Evolutionary conservation across 192 early-diverging fungal genomes (phyloP).

Genomic region (Jimgerdemannia lactiflua): DNA sequence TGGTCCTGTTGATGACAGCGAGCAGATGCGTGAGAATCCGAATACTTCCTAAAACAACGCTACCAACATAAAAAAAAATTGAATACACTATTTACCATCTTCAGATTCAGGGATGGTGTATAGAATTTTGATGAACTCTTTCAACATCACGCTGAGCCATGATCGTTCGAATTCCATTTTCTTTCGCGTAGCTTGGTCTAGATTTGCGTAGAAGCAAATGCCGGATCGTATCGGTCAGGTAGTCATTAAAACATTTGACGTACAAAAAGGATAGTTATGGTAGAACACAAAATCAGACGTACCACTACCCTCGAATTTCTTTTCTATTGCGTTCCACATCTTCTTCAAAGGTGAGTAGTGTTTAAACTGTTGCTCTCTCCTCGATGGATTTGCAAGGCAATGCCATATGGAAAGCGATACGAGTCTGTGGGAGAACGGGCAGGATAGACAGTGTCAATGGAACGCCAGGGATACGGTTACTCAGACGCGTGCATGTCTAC

Average conservation of each 20-base stretch:
- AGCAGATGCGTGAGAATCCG: neutral
- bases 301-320: conserved; percentile 50
- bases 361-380: conserved; percentile 59
- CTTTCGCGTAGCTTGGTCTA: conserved; percentile 45
- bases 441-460: too few relatives aligned
- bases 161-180: conserved; percentile 52
- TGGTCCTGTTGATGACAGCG: neutral
- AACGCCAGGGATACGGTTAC: neutral
- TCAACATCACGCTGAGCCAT: conserved; percentile 69
- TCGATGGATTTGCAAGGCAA: conserved; percentile 44
- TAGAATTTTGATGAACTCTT: conserved; percentile 58
- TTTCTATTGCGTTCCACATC: conserved; percentile 62
- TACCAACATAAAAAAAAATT: too few relatives aligned
- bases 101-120: conserved; percentile 46
- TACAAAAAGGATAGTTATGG: neutral
- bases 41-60: too few relatives aligned
- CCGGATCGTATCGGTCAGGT: neutral
- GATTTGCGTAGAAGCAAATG: neutral
- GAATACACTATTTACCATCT: conserved; percentile 29
- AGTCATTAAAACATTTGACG: conserved; percentile 1
- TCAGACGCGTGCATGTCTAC: neutral
- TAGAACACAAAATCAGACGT: conserved; percentile 5
- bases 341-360: conserved; percentile 58
- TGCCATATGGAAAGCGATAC: conserved; percentile 78
- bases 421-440: conserved; percentile 35